Evolutionary conservation across 345 rosid species (phyloP), one percentile per base, ranked within the genome.

Genomic region (Geranium brycei): DNA sequence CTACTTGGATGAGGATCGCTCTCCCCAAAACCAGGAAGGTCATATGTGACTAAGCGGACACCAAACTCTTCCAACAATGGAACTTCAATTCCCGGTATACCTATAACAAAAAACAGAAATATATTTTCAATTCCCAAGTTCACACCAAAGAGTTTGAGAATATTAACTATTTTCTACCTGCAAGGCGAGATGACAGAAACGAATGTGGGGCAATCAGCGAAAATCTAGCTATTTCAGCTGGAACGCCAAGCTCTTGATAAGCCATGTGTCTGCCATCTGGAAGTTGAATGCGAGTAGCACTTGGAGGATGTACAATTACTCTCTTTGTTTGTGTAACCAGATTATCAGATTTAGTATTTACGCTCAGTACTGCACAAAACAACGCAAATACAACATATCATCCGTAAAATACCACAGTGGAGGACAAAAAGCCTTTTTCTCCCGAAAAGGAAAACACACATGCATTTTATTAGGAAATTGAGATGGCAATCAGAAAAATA

Each of bases 1-100:
- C 98, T 77, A 71, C 64, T 62, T 47, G 85, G 80, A 77, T 83
- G 88, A 72, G 91, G 88, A 82, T 89, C 98, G 69, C 98, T 92
- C 78, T 92, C 98, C 65, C 98, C 98, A 78, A 92, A 89, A 59
- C 98, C 97, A 68, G 98, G 97, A 74, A 87, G 93, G 72, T 92
- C 98, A 75, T 86, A 92, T 15, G 95, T 82, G 62, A 92, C 72
- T 75, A 87, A 78, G 47, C 87, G 87, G 62, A 89, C 78, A 55
- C 98, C 95, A 68, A 82, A 92, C 66, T 92, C 88, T 68, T 81
- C 81, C 5, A 92, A 86, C 73, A 86, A 65, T 41, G 96, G 75
- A 65, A 78, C 72, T 72, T 79, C 85, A 4, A 87, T 76, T 66
- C 98, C 95, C 28, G 95, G 96, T 60, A 92, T 76, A 68, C 95